Conservation (phyloP, 2,329 filamentous ascomycete species). For the Clarireedia hainanense region DNA sequence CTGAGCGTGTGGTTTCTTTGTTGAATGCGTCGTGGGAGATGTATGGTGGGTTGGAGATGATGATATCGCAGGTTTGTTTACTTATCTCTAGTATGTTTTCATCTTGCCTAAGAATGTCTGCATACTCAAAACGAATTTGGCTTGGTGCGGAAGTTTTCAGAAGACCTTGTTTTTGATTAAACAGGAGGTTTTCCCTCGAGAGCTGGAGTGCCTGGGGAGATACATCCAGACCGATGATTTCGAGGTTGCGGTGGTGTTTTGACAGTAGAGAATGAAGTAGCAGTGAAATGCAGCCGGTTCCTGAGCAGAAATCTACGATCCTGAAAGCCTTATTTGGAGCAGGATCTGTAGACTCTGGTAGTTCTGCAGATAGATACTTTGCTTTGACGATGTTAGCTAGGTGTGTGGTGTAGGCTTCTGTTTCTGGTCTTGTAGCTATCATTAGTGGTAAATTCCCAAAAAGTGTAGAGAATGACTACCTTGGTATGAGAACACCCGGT, state of each 20-base stretch:
- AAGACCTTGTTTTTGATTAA: conserved; percentile 36
- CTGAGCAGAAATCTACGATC: conserved; percentile 82
- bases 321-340: conserved; percentile 35
- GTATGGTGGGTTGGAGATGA: conserved; percentile 89
- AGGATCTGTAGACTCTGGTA: no score
- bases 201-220: conserved; percentile 57
- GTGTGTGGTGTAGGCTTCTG: conserved; percentile 57
- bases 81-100: not conserved
- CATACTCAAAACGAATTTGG: not conserved
- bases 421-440: conserved; percentile 47
- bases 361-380: not conserved
- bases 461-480: conserved; percentile 35
- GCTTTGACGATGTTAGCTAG: conserved; percentile 33
- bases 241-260: conserved; percentile 33
- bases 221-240: conserved; percentile 69
- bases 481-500: conserved; percentile 76
- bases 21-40: conserved; percentile 59
- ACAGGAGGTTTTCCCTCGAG: conserved; percentile 53
- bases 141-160: conserved; percentile 13
- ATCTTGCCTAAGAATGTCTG: not conserved
- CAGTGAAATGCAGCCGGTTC: conserved; percentile 83
- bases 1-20: conserved; percentile 59
- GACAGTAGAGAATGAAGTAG: conserved; percentile 58
- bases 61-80: conserved; percentile 35
- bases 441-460: not conserved